These are phyloP conservation scores for Vigna reflexopilosa DNA, from an alignment of 306 rosid genomes.

Conservation along the genomic window DNA sequence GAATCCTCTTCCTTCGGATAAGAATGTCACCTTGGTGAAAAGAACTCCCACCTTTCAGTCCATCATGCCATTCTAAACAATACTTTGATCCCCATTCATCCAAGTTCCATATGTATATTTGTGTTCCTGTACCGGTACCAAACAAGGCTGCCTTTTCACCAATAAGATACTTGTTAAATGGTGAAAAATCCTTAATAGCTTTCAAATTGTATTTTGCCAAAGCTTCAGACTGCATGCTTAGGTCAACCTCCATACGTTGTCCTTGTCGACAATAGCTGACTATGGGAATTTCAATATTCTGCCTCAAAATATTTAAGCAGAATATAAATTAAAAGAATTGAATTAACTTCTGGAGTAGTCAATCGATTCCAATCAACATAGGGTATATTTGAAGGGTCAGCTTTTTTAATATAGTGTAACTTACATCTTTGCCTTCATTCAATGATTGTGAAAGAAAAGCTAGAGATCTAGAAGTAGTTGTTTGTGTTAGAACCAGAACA, in stretches of 20 bases:
- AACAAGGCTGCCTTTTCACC: constrained; percentile 66
- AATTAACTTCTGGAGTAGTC: constrained; percentile 7
- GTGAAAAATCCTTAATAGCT: constrained; percentile 61
- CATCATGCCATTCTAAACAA: constrained; percentile 60
- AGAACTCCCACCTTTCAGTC: constrained; percentile 56
- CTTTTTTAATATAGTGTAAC: constrained; percentile 1
- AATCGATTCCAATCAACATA: not conserved
- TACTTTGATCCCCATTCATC: constrained; percentile 64
- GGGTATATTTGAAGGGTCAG: not conserved
- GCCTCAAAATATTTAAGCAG: constrained; percentile 35
- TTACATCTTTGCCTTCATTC: constrained; percentile 66
- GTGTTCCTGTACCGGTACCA: constrained; percentile 58
- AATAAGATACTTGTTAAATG: constrained; percentile 62
- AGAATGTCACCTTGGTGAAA: constrained; percentile 63
- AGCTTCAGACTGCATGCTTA: constrained; percentile 48
- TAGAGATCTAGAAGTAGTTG: constrained; percentile 60
- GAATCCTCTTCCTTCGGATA: constrained; percentile 54
- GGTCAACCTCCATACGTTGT: constrained; percentile 62
- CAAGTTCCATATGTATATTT: constrained; percentile 64
- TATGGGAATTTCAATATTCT: constrained; percentile 72
- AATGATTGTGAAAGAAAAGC: constrained; percentile 71
- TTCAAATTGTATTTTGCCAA: constrained; percentile 59
- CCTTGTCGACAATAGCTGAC: constrained; percentile 57
- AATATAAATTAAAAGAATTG: constrained; percentile 24
- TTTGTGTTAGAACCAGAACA: constrained; percentile 67